Conservation (phyloP, 495 filamentous ascomycete species). For the Bryoglossum gracile region DNA sequence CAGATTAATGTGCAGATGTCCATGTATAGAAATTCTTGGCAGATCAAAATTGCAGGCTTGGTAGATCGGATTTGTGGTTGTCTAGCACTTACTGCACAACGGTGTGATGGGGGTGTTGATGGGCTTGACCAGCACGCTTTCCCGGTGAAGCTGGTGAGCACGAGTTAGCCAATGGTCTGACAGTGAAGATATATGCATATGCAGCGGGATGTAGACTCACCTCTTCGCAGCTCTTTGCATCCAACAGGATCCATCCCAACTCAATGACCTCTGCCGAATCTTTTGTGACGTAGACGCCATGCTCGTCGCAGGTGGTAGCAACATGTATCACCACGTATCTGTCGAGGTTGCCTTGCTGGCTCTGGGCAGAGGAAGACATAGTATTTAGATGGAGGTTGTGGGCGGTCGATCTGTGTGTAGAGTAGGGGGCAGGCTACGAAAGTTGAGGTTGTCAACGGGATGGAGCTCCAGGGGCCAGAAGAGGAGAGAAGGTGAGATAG, state of each 20-base stretch:
- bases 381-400: background rate
- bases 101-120: conserved; percentile 98
- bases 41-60: conserved; percentile 9
- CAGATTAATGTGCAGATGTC: background rate
- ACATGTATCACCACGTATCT: conserved; percentile 97
- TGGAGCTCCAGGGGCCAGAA: conserved; percentile 18
- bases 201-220: conserved; percentile 41
- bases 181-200: background rate
- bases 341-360: conserved; percentile 59
- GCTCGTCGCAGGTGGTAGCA: conserved; percentile 97
- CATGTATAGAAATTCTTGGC: too few relatives aligned
- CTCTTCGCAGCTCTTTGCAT: conserved; percentile 87
- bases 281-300: conserved; percentile 98
- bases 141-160: conserved; percentile 68
- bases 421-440: background rate
- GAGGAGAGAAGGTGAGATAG: conserved; percentile 31
- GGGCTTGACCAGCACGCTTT: conserved; percentile 94
- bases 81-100: conserved; percentile 81
- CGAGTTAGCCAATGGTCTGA: conserved; percentile 10
- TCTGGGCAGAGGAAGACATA: conserved; percentile 22
- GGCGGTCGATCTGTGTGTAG: conserved; percentile 2
- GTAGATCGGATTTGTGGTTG: conserved; percentile 7
- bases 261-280: conserved; percentile 99
- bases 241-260: conserved; percentile 93
- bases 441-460: conserved; percentile 12